Evolutionary conservation across 345 rosid genomes (phyloP), one percentile per base, ranked within the genome.

Genomic region (Citrus trifoliata): DNA sequence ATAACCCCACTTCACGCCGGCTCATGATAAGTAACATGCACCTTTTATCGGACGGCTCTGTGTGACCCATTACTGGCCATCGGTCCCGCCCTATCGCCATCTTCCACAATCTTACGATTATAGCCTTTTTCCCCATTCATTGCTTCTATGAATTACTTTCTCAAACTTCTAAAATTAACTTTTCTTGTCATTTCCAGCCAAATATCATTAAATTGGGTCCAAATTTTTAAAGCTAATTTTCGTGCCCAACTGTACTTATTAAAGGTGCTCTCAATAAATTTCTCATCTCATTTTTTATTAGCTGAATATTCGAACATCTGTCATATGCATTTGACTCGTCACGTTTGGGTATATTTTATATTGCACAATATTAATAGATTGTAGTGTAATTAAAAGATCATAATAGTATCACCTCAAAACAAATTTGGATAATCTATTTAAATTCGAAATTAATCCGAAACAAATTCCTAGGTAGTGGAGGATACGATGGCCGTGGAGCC

Each of bases 1-100:
- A 66, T n/a, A 14, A 71, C 84, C 86, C 84, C 90, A 87, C 89
- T 71, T 75, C 76, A 81, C 85, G 90, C 88, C 91, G 88, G 86
- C 86, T 86, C 87, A 88, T 89, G 66, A 86, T 86, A 75, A 70
- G 67, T 28, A 81, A 70, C 74, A 42, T 74, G 67, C 79, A 61
- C 65, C 73, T 82, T 87, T 82, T 69, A 75, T 83, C 82, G 72
- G 83, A 83, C 86, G 84, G 86, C 82, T 83, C 55, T 67, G 24
- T 12, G 48, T 68, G 78, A 79, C 82, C 71, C 83, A 73, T 68
- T 51, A 66, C 59, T 24, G n/a, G 32, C 8, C 4, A n/a, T 58
- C 37, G 67, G 85, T 14, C 78, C 85, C 77, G 25, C 82, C 37
- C 14, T 71, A 55, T 76, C 62, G 7, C 42, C 48, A 35, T 64